Evolutionary conservation across 23 red algal species (phyloP).

Genomic region (Cyanidioschyzon merolae): DNA sequence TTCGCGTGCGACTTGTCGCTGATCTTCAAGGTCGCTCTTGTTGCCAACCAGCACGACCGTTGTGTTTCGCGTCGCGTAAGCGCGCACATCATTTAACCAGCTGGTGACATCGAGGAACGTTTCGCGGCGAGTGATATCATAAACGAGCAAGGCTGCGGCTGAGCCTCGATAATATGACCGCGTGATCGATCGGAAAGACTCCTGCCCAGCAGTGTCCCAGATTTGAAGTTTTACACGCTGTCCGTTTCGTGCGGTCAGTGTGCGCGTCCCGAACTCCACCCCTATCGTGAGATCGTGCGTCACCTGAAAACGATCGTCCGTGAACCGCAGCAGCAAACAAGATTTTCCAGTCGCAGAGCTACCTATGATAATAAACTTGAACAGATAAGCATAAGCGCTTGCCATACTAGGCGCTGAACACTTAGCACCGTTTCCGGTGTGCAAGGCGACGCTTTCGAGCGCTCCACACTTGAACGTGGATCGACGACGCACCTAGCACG

Average conservation of each 20-base stretch:
- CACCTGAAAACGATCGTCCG: conserved; percentile 70
- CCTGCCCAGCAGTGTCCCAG: conserved; percentile 97
- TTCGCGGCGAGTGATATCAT: conserved; percentile 91
- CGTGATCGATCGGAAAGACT: conserved; percentile 90
- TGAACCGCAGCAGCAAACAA: conserved; percentile 67
- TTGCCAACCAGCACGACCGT: conserved; percentile 85
- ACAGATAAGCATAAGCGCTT: conserved; percentile 81
- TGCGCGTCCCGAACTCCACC: conserved; percentile 88
- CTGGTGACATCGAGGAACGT: conserved; percentile 72
- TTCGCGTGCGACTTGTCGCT: conserved; percentile 58
- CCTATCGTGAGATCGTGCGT: conserved; percentile 97
- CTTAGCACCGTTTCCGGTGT: too few species aligned
- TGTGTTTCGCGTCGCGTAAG: conserved; percentile 72
- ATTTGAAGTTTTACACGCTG: conserved; percentile 75
- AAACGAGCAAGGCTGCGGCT: conserved; percentile 84
- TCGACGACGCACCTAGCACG: too few species aligned
- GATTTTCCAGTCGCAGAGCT: conserved; percentile 34
- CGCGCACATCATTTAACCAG: conserved; percentile 74
- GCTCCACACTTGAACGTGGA: too few species aligned
- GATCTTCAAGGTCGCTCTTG: conserved; percentile 93
- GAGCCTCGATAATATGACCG: conserved; percentile 91
- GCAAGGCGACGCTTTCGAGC: too few species aligned
- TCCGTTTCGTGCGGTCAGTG: conserved; percentile 31
- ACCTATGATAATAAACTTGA: conserved; percentile 99
- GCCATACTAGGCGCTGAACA: not conserved